Evolutionary conservation across 495 filamentous ascomycete species (phyloP).

Genomic region (Neurospora sp.): DNA sequence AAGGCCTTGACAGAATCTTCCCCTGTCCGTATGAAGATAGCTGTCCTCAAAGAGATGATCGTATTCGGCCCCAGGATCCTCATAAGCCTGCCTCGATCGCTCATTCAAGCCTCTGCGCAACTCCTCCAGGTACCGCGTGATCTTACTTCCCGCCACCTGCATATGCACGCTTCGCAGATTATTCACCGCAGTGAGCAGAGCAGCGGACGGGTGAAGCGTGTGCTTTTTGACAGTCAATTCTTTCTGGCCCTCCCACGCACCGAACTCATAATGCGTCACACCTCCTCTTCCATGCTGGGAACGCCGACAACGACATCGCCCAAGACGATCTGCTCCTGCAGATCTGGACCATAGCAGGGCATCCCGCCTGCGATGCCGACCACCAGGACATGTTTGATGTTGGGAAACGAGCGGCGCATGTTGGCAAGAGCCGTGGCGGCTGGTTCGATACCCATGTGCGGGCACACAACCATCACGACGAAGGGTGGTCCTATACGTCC

Average conservation of each 20-base stretch:
- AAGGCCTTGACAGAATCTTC: too few relatives aligned
- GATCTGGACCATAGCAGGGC: constrained; percentile 4
- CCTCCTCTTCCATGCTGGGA: constrained; percentile 4
- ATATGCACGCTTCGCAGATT: constrained; percentile 8
- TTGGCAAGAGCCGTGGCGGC: constrained; percentile 23
- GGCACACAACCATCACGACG: not conserved
- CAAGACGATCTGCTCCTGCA: constrained; percentile 22
- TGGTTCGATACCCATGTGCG: not conserved
- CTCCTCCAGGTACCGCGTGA: constrained; percentile 12
- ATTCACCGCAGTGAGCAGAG: constrained; percentile 13
- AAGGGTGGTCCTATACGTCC: too few relatives aligned
- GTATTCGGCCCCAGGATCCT: not conserved
- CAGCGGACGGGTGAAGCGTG: constrained; percentile 17
- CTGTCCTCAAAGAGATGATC: not conserved
- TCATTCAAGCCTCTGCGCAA: not conserved
- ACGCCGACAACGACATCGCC: constrained; percentile 18
- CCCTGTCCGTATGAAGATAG: too few relatives aligned
- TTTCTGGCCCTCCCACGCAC: not conserved
- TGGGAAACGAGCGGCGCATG: constrained; percentile 31
- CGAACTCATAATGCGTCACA: constrained; percentile 23
- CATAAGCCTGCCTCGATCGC: not conserved
- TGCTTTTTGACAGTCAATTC: not conserved
- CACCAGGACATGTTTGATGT: constrained; percentile 34
- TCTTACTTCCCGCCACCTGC: constrained; percentile 3
- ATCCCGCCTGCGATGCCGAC: constrained; percentile 42